phyloP scores from a whole-genome alignment of 139 green algal genomes.

The Closterium sp. region DNA sequence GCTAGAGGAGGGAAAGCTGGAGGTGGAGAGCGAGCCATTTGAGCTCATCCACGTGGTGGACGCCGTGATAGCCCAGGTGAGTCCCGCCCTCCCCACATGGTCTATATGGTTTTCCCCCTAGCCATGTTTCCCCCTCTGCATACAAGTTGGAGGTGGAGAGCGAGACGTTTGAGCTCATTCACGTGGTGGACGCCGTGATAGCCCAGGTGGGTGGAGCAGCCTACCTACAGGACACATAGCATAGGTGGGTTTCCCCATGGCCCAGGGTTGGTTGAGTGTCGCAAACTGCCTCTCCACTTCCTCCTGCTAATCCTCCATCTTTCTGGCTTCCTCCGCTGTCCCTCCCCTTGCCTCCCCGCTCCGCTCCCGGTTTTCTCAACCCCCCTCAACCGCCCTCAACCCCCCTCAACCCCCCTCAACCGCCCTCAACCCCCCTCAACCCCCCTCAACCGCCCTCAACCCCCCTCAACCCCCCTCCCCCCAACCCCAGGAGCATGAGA shows the following conservation, averaged over 20 bases:
- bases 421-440: no score
- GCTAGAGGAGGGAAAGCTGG: constrained; percentile 49
- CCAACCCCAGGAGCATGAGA: constrained; percentile 3
- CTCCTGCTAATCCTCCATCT: no score
- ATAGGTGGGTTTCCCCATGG: no score
- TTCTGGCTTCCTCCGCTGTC: neutral
- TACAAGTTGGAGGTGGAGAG: constrained; percentile 12
- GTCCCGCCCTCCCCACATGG: no score
- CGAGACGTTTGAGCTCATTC: neutral
- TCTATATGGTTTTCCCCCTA: no score
- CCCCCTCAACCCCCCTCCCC: neutral
- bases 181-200: constrained; percentile 18
- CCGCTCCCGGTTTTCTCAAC: neutral
- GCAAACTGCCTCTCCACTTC: no score
- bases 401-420: neutral
- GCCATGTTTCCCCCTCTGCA: neutral
- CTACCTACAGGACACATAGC: no score
- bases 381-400: no score
- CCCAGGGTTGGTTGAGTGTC: no score
- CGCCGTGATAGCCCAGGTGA: no score
- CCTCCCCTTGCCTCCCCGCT: neutral
- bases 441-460: no score
- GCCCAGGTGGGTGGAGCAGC: constrained; percentile 15
- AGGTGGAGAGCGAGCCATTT: constrained; percentile 2
- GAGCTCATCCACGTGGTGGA: no score